These are phyloP conservation scores for Boletus smithii DNA, from an alignment of 1,284 basidiomycete genomes.

Conservation along the genomic window DNA sequence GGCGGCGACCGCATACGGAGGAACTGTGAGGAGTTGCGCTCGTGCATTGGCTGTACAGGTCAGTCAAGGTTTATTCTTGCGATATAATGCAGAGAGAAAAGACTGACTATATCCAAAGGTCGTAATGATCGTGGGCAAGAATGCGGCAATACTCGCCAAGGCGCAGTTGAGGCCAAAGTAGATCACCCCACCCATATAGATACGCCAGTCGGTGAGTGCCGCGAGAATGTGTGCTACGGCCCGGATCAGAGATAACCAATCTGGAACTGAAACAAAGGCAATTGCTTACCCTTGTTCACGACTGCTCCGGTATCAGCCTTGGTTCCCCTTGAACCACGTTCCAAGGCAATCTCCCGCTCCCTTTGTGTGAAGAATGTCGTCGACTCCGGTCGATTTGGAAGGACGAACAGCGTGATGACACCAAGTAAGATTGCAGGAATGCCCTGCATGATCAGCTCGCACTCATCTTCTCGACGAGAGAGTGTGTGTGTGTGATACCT, in stretches of 20 bases:
- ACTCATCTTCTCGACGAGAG: not conserved
- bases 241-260: not conserved
- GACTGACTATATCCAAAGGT: constrained; percentile 60
- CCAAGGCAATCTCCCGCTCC: constrained; percentile 70
- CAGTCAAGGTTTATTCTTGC: not conserved
- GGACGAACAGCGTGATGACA: constrained; percentile 56
- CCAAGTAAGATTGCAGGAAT: constrained; percentile 71
- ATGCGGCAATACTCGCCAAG: constrained; percentile 76
- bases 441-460: constrained; percentile 40
- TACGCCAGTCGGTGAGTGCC: constrained; percentile 65
- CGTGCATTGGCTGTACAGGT: constrained; percentile 43
- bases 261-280: not conserved
- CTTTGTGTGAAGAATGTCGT: constrained; percentile 64
- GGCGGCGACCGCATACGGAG: constrained; percentile 76
- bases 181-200: constrained; percentile 60
- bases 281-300: constrained; percentile 58
- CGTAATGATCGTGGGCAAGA: constrained; percentile 79
- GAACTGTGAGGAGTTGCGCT: constrained; percentile 73
- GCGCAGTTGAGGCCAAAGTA: constrained; percentile 81
- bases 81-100: not conserved
- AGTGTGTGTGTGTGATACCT: constrained; percentile 41
- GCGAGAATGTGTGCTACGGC: constrained; percentile 55
- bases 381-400: constrained; percentile 78
- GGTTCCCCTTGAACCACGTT: constrained; percentile 68
- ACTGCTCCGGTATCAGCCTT: constrained; percentile 64